These are phyloP conservation scores for Ophiobolus disseminans DNA, from an alignment of 2,329 filamentous ascomycete species.

Conservation along the genomic window DNA sequence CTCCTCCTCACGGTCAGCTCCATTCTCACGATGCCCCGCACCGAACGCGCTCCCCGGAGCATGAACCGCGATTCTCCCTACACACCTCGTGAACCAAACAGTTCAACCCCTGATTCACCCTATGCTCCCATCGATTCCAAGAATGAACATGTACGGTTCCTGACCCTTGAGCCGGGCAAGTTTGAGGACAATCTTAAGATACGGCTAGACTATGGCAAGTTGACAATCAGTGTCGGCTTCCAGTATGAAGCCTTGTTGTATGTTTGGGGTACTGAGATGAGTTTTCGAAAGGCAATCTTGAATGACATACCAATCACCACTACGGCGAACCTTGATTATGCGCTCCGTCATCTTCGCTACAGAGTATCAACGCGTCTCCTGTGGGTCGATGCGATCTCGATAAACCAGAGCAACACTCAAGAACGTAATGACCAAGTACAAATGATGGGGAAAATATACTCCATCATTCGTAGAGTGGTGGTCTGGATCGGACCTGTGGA, in stretches of 20 bases:
- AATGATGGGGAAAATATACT: conserved; percentile 21
- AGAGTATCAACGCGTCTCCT: background rate
- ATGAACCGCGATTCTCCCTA: background rate
- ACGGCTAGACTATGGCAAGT: background rate
- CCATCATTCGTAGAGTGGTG: background rate
- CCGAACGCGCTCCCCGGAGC: background rate
- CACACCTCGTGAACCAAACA: background rate
- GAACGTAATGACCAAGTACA: conserved; percentile 20
- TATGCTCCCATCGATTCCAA: background rate
- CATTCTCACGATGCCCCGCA: background rate
- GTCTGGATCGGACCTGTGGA: conserved; percentile 23
- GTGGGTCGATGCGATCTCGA: conserved; percentile 37
- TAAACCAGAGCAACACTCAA: conserved; percentile 24
- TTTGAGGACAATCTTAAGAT: conserved; percentile 8
- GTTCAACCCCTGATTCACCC: background rate
- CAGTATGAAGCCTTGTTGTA: conserved; percentile 17
- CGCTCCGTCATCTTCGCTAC: conserved; percentile 10
- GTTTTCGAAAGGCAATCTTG: background rate
- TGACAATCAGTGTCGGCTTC: background rate
- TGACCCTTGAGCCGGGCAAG: conserved; percentile 3
- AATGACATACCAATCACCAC: background rate
- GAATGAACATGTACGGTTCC: conserved; percentile 6
- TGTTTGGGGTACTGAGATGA: conserved; percentile 7
- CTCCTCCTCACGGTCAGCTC: background rate
- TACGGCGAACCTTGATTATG: conserved; percentile 11